Base-by-base conservation (phyloP, 2,329 filamentous ascomycete species). In the Metarhizium guizhouense region DNA sequence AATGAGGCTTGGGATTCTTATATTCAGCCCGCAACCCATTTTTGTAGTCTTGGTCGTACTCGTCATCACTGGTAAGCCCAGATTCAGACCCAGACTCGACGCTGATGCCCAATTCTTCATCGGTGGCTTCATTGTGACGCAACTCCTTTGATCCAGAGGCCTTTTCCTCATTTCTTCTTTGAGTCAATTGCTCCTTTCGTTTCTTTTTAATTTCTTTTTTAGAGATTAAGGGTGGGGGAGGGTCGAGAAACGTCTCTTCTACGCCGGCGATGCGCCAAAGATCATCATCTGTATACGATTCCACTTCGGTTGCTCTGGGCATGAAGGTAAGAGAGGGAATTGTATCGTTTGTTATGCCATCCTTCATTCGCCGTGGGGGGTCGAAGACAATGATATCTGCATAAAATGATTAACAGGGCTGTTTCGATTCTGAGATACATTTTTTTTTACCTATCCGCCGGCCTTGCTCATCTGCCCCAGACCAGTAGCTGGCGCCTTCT, bases 201-300 rank as follows among this genome's bases (percentile, higher is more conserved):
- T 61, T 50, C 3, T 45, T 32, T 38, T 59, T 60, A 7, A 60
- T 32, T 11, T 58, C 56, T 6, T 58, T 51, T 36, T 58, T 60
- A 2, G 61, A 56, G 1, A 63, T 45, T 30, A 42, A 13, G 4
- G 61, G 63, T 2, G 63, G 59, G 0, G 63, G 64, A 1, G 64
- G 64, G 30, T 67, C 63, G 3, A 67, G 59, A 29, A 63, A 67
- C 0, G 61, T 62, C 56, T 67, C 65, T 10, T 61, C 61, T 2
- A 63, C 53, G 4, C 60, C 63, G 3, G 65, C 60, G 3, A 54
- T 61, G 47, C 62, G 60, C 64, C 63, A 65, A 10, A 63, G 57
- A 18, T 65, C 64, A 2, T 67, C 65, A 0, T 65, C 61, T 1
- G 64, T 59, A n/a, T 62, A 67, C 1, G 63, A 63, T 51, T 66